Evolutionary conservation across 2,329 filamentous ascomycete species (phyloP).

Genomic region (Xylaria sp.): DNA sequence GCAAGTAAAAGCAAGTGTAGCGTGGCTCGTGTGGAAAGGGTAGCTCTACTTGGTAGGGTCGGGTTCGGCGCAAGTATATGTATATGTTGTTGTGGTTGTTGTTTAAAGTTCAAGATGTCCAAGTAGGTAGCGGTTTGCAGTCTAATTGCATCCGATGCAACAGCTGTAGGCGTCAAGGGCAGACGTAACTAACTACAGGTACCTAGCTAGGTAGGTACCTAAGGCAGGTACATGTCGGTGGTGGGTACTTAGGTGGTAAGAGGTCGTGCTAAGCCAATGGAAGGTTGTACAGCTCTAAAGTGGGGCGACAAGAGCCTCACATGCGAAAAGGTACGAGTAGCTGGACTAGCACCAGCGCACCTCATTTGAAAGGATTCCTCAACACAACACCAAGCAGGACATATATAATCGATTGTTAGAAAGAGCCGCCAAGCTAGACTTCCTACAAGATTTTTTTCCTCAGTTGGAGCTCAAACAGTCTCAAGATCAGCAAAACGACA

Average conservation of each 20-base stretch:
- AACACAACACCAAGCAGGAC: neutral
- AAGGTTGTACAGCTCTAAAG: constrained; percentile 31
- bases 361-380: neutral
- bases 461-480: neutral
- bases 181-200: constrained; percentile 42
- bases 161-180: constrained; percentile 42
- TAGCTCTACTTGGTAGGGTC: neutral
- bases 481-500: neutral
- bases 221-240: no score
- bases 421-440: neutral
- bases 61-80: neutral
- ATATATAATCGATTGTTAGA: neutral
- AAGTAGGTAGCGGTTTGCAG: constrained; percentile 6
- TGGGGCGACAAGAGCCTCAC: constrained; percentile 16
- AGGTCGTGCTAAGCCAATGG: constrained; percentile 34
- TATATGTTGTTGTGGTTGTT: constrained; percentile 10
- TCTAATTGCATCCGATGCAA: constrained; percentile 8
- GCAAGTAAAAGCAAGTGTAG: neutral
- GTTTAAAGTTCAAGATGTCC: neutral
- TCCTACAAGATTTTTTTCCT: neutral
- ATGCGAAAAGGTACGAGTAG: neutral
- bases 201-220: neutral
- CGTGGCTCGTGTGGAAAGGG: neutral
- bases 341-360: no score
- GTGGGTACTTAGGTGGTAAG: no score